Evolutionary conservation across 164 flowering plant species (phyloP), one percentile per base, ranked within the genome.

Genomic region (Vitis amurensis): DNA sequence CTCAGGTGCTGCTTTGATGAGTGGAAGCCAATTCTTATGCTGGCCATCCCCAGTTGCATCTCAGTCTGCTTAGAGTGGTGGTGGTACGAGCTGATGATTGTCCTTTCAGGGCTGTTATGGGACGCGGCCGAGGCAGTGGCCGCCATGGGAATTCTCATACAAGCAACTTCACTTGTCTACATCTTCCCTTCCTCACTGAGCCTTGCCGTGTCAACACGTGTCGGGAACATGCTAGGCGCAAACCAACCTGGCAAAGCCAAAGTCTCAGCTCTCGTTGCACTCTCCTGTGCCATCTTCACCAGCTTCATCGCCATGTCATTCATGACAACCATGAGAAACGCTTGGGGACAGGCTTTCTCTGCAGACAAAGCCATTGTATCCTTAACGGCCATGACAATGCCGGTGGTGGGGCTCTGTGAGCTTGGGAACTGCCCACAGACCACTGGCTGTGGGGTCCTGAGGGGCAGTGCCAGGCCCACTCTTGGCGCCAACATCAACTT

Each of bases 31-130:
- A 65, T 88, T 14, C 63, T 88, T 5, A 8, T n/a, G 4, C 76
- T 85, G 0, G 88, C 94, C 0, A 66, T 84, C 10, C 91, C 91
- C 0, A 89, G 90, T 30, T 86, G 88, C 14, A 19, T 79, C 4
- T 83, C 90, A 0, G 93, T 91, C 1, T 91, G 97, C 81, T 71
- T 91, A 17, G 94, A 89, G 61, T 91, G 94, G 92, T 89, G 97
- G 91, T 91, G 92, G 91, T 91, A 88, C 15, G 93, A 91, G 70
- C 62, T 91, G 15, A 88, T 91, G 91, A 77, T 85, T 6, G 44
- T 91, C 9, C 68, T 89, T 13, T 77, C 84, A 0, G 97, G 94
- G 1, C 68, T 84, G 1, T 71, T 91, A 0, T 1, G 67, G 1
- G 76, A 85, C 16, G 78, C 91, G 0, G 51, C 77, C 0, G 84